Percentiles rank a stretch among this genome's conserved stretches.
Evolutionary conservation across 2,329 filamentous ascomycete species (phyloP).

Genomic region (Colletotrichum coccodes): DNA sequence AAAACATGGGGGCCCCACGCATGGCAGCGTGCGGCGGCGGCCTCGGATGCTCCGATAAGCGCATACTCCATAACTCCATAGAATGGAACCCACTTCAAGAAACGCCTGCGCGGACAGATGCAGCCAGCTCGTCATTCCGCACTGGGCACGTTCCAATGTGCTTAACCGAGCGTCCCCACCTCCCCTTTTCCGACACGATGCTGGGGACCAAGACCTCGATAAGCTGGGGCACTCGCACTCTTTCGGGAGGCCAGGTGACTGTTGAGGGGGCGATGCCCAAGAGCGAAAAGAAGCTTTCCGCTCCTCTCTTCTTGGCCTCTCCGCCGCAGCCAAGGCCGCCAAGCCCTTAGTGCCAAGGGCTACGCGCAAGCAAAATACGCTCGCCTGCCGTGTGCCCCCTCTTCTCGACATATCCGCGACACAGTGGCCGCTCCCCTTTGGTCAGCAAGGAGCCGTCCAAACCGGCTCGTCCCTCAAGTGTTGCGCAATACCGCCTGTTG

Average conservation of each 20-base stretch:
- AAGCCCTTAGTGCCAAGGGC: slow-evolving; percentile 29
- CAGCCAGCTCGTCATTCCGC: slow-evolving; percentile 9
- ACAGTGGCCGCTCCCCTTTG: slow-evolving; percentile 15
- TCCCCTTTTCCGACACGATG: slow-evolving; percentile 17
- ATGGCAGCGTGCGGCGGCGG: background rate
- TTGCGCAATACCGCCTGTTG: slow-evolving; percentile 31
- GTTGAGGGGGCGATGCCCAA: slow-evolving; percentile 20
- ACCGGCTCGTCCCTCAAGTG: slow-evolving; percentile 29
- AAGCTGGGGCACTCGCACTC: background rate
- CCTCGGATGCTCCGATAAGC: slow-evolving; percentile 18
- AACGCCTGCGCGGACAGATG: background rate
- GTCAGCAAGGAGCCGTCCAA: slow-evolving; percentile 22
- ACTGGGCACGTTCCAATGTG: background rate
- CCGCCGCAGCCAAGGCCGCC: slow-evolving; percentile 33
- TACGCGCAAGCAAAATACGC: slow-evolving; percentile 29
- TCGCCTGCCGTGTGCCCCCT: slow-evolving; percentile 17
- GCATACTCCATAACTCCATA: slow-evolving; percentile 26
- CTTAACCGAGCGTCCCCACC: slow-evolving; percentile 13
- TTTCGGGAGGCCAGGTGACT: slow-evolving; percentile 13
- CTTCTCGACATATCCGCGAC: slow-evolving; percentile 14
- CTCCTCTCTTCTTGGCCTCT: slow-evolving; percentile 33
- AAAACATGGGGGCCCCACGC: background rate
- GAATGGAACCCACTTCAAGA: background rate
- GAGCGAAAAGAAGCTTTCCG: slow-evolving; percentile 33
- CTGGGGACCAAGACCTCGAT: background rate